Evolutionary conservation across 2,329 filamentous ascomycete genomes (phyloP).

Genomic region (Venturia asperata): DNA sequence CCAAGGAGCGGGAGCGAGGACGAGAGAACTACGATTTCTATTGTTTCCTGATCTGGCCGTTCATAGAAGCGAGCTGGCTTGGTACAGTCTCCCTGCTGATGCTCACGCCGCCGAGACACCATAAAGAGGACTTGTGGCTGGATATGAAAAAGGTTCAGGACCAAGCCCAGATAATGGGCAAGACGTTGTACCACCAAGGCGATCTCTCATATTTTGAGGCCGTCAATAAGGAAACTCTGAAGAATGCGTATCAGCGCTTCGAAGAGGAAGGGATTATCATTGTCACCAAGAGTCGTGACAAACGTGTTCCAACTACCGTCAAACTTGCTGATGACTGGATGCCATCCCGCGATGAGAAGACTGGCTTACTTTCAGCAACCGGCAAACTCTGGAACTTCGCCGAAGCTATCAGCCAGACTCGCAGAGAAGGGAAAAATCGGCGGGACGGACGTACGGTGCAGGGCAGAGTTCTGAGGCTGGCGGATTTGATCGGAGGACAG

Average conservation of each 20-base stretch:
- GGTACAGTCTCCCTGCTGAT: constrained; percentile 83
- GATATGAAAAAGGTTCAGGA: constrained; percentile 71
- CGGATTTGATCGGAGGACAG: constrained; percentile 62
- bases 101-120: constrained; percentile 60
- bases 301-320: constrained; percentile 53
- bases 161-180: constrained; percentile 78
- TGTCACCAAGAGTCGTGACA: constrained; percentile 60
- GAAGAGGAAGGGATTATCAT: constrained; percentile 85
- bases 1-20: constrained; percentile 67
- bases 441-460: constrained; percentile 88
- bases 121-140: constrained; percentile 59
- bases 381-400: constrained; percentile 88
- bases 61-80: constrained; percentile 91
- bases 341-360: constrained; percentile 56
- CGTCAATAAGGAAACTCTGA: constrained; percentile 95
- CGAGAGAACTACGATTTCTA: constrained; percentile 98
- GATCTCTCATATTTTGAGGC: constrained; percentile 97
- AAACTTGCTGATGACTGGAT: constrained; percentile 69
- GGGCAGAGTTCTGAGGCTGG: constrained; percentile 68
- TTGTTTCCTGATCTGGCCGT: constrained; percentile 97
- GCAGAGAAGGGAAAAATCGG: constrained; percentile 90
- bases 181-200: constrained; percentile 95
- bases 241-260: constrained; percentile 83
- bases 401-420: constrained; percentile 72
- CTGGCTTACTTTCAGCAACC: constrained; percentile 56